Evolutionary conservation across 192 early-diverging fungal genomes (phyloP).

Genomic region (Allomyces macrogynus): DNA sequence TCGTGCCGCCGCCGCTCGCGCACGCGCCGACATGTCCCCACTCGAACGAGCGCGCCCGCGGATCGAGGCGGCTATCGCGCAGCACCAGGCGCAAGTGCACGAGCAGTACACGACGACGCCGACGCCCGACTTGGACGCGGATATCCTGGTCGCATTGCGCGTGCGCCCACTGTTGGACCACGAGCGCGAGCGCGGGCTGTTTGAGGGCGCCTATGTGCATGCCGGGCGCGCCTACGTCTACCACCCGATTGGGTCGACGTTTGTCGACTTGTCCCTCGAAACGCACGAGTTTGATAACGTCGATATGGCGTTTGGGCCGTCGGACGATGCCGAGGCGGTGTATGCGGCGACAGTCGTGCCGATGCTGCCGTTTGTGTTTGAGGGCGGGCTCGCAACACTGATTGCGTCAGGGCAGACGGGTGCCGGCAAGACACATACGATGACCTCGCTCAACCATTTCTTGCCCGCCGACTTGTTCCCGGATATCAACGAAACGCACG

Average conservation of each 20-base stretch:
- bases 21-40: not conserved
- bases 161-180: not conserved
- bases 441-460: slow-evolving; percentile 18
- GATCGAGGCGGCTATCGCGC: not conserved
- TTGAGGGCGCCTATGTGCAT: not conserved
- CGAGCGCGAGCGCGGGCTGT: not conserved
- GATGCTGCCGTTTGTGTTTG: slow-evolving; percentile 12
- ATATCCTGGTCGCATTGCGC: not conserved
- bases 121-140: not conserved
- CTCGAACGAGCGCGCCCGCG: not conserved
- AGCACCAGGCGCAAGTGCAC: not conserved
- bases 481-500: slow-evolving; percentile 2
- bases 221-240: not conserved
- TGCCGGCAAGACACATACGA: slow-evolving; percentile 24
- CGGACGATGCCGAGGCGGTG: slow-evolving; percentile 10
- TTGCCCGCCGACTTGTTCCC: slow-evolving; percentile 17
- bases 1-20: not conserved
- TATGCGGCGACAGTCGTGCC: slow-evolving; percentile 7
- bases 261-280: not conserved
- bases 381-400: slow-evolving; percentile 14
- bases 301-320: not conserved
- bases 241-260: not conserved
- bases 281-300: not conserved
- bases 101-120: not conserved
- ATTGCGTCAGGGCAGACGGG: slow-evolving; percentile 25